Evolutionary conservation across 352 stramenopile genomes (phyloP).

Genomic region (Pythium aristosporum): DNA sequence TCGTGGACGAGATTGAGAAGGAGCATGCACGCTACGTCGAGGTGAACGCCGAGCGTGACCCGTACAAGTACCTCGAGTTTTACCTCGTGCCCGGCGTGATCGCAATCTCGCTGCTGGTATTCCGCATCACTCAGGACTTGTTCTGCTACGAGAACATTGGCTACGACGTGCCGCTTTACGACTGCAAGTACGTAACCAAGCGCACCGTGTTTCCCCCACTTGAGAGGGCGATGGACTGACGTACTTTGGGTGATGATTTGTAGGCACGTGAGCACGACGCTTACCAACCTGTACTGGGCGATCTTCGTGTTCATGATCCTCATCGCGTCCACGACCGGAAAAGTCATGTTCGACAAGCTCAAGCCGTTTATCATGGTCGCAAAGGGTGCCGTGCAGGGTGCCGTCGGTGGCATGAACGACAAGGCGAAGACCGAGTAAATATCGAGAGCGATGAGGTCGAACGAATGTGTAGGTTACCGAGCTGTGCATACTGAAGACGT

Average conservation of each 20-base stretch:
- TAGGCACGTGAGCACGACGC: constrained; percentile 83
- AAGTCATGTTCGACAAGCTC: constrained; percentile 85
- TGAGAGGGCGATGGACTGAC: neutral
- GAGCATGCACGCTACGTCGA: constrained; percentile 90
- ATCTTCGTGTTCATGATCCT: constrained; percentile 88
- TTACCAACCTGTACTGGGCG: constrained; percentile 86
- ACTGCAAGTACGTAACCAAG: constrained; percentile 81
- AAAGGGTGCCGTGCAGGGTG: constrained; percentile 58
- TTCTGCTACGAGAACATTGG: constrained; percentile 84
- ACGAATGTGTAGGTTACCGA: neutral
- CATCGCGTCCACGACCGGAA: constrained; percentile 78
- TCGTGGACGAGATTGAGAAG: constrained; percentile 89
- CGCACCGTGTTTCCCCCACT: constrained; percentile 3
- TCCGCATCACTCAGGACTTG: constrained; percentile 85
- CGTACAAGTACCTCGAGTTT: constrained; percentile 93
- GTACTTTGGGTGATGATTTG: neutral
- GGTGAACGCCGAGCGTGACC: constrained; percentile 95
- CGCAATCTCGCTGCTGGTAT: constrained; percentile 86
- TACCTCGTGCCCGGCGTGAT: constrained; percentile 92
- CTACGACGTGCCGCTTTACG: constrained; percentile 86
- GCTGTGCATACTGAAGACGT: constrained; percentile 2
- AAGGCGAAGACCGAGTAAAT: constrained; percentile 74
- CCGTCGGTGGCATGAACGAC: constrained; percentile 33
- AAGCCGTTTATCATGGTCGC: constrained; percentile 74
- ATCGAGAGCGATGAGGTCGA: neutral